Evolutionary conservation across 2,329 filamentous ascomycete species (phyloP), one percentile per base, ranked within the genome.

Genomic region (Penicillium hordei): DNA sequence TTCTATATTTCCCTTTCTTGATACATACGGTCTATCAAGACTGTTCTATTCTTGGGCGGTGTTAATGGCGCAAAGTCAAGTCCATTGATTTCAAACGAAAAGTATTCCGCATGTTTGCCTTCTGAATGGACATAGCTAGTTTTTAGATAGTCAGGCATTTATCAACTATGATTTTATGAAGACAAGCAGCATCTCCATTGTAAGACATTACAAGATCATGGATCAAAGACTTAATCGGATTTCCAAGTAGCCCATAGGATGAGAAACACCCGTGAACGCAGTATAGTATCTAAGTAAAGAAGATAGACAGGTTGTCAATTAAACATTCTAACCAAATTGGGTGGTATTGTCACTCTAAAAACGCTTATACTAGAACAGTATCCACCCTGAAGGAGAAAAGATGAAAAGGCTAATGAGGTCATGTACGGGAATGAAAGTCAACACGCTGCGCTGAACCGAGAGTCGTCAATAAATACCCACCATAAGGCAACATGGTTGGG

Each of bases 11-110:
- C 33, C 50, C 44, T 62, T 59, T 59, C 53, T 55, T 52, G 61
- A 57, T 60, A 62, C 48, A 62, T 58, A 54, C 59, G 36, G 53
- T 56, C 62, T 52, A 57, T 64, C 51, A 46, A 59, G 63, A 61
- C 54, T 56, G 59, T 59, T 51, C 48, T 60, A 57, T 62, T 58
- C 57, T 53, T 56, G 52, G 59, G 58, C 48, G 65, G 65, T 65
- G 65, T 67, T 67, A 58, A 48, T 60, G 65, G 65, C 65, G 65
- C 64, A 66, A 58, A 62, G 54, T 60, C 52, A 57, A 57, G 43
- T 64, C 48, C 59, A 56, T 63, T 57, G 60, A 64, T 52, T 60
- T 62, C 60, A 56, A 52, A 62, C 58, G 58, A 67, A 67, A 67
- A 67, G 64, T 67, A 65, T 62, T 33, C 44, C 53, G 58, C 59